These are phyloP conservation scores for Tylopilus sp. DNA, from an alignment of 768 basidiomycete species.

Conservation along the genomic window DNA sequence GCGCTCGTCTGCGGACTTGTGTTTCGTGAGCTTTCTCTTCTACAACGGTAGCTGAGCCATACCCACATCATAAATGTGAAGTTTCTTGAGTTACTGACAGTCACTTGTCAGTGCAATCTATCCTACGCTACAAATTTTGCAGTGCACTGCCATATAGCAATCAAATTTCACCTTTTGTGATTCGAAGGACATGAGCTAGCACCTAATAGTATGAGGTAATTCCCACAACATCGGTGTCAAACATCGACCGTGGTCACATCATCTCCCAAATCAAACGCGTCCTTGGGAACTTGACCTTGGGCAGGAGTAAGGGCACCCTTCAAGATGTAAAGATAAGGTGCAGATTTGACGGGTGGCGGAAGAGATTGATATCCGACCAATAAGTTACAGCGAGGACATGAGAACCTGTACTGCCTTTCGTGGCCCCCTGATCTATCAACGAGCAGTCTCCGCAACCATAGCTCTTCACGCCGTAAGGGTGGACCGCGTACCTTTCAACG, in stretches of 20 bases:
- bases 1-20: slow-evolving; percentile 36
- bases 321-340: slow-evolving; percentile 76
- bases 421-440: slow-evolving; percentile 56
- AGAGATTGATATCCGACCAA: slow-evolving; percentile 68
- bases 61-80: slow-evolving; percentile 5
- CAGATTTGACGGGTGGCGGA: slow-evolving; percentile 73
- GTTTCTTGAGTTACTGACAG: slow-evolving; percentile 8
- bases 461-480: slow-evolving; percentile 9
- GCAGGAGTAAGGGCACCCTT: slow-evolving; percentile 81
- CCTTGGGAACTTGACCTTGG: slow-evolving; percentile 82
- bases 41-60: slow-evolving; percentile 85
- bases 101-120: background rate
- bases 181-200: background rate
- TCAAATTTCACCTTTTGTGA: background rate
- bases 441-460: slow-evolving; percentile 16
- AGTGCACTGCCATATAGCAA: background rate
- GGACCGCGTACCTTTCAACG: slow-evolving; percentile 63
- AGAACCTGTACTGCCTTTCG: slow-evolving; percentile 71
- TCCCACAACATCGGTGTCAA: background rate
- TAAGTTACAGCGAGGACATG: slow-evolving; percentile 49
- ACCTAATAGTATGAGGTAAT: background rate
- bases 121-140: background rate
- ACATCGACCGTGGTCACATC: background rate
- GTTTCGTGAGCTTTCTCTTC: slow-evolving; percentile 53
- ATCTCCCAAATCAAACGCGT: slow-evolving; percentile 68